Percentiles rank a stretch among this genome's conserved stretches.
Evolutionary conservation across 306 rosid species (phyloP).

Genomic region (Dryas drummondii): DNA sequence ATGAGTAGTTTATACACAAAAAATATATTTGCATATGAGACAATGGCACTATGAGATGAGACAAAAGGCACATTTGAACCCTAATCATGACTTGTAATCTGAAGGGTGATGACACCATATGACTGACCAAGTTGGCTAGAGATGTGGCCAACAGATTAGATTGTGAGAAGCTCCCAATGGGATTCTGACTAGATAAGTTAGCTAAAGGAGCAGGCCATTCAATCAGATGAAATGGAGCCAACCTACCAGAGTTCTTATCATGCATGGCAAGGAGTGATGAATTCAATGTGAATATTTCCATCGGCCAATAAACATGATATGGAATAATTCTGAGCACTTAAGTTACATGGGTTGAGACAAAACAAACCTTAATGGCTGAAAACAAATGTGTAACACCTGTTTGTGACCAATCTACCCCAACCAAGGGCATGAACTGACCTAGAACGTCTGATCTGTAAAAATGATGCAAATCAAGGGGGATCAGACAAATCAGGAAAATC

Average conservation of each 20-base stretch:
- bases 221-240: constrained; percentile 1
- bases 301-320: constrained; percentile 5
- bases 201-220: neutral
- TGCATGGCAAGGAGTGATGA: constrained; percentile 15
- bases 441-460: constrained; percentile 85
- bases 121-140: constrained; percentile 18
- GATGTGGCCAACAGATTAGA: constrained; percentile 23
- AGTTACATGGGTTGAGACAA: constrained; percentile 16
- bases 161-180: neutral
- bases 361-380: constrained; percentile 92
- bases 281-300: constrained; percentile 21
- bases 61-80: neutral
- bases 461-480: constrained; percentile 24
- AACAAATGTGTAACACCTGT: constrained; percentile 92
- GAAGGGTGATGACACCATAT: neutral
- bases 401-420: constrained; percentile 98
- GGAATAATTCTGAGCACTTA: constrained; percentile 14
- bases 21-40: neutral
- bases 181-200: neutral
- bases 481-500: constrained; percentile 10
- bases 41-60: neutral
- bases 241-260: constrained; percentile 22
- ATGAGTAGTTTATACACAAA: neutral
- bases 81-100: neutral
- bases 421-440: constrained; percentile 99